A percentile compares a stretch with the other conserved stretches of the same genome.
These are phyloP conservation scores for Lasiodiplodia citricola DNA, from an alignment of 2,329 filamentous ascomycete genomes.

Conservation along the genomic window DNA sequence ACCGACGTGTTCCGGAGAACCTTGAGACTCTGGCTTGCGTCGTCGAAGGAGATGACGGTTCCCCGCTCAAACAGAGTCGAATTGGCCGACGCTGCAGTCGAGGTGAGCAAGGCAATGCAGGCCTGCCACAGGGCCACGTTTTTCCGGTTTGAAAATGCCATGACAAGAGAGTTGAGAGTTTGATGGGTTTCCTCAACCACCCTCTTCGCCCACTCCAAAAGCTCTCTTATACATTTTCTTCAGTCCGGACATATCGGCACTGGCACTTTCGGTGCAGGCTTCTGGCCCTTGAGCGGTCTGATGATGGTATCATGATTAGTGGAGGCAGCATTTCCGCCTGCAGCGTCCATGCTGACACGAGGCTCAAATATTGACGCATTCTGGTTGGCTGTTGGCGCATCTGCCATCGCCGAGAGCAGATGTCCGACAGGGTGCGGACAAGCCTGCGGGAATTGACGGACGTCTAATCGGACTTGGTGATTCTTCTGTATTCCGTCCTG, in stretches of 20 bases:
- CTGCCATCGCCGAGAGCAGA: not conserved
- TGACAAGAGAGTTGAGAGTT: not conserved
- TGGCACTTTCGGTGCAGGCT: not conserved
- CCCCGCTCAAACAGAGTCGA: constrained; percentile 41
- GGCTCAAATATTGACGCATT: not conserved
- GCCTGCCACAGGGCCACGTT: not conserved
- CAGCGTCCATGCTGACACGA: not conserved
- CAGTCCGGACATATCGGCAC: constrained; percentile 3
- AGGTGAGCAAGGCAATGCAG: not conserved
- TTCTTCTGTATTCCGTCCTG: not conserved
- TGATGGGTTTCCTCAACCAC: not conserved
- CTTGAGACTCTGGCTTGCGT: constrained; percentile 38
- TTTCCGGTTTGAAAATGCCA: not conserved
- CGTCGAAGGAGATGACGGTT: constrained; percentile 52
- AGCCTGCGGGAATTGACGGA: not conserved
- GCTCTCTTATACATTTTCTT: not conserved
- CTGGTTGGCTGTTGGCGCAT: not conserved
- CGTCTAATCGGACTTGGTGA: not conserved
- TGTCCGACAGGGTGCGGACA: not conserved
- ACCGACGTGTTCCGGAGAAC: constrained; percentile 50
- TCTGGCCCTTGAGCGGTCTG: not conserved
- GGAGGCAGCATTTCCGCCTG: not conserved
- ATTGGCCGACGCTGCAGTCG: not conserved
- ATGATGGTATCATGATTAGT: not conserved
- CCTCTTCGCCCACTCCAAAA: not conserved